Evolutionary conservation across 1,284 basidiomycete genomes (phyloP).

Genomic region (Rhodotorula sp.): DNA sequence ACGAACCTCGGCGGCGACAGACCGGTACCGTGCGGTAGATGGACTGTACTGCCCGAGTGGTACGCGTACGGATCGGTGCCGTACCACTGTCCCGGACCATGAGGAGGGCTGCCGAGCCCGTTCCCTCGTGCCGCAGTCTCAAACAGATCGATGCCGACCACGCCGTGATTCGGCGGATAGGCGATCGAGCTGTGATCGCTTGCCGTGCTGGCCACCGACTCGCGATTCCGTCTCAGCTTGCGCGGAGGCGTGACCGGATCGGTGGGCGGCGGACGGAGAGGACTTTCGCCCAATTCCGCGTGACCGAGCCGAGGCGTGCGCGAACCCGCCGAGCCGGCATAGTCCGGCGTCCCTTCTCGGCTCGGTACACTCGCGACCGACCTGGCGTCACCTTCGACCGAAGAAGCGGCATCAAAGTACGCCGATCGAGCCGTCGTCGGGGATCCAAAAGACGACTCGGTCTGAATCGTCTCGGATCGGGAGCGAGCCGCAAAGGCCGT

Average conservation of each 20-base stretch:
- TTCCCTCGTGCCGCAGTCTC: background rate
- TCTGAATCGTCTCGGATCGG: background rate
- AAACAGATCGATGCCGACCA: constrained; percentile 9
- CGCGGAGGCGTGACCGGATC: too few species aligned
- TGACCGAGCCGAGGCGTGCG: background rate
- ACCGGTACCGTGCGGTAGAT: background rate
- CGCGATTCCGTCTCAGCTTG: background rate
- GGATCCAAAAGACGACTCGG: background rate
- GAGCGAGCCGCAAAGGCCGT: background rate
- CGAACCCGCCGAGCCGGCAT: constrained; percentile 6
- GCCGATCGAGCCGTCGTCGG: constrained; percentile 10
- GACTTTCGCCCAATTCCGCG: background rate
- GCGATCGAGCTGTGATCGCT: constrained; percentile 6
- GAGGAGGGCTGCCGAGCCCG: background rate
- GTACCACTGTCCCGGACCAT: background rate
- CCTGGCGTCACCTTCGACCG: constrained; percentile 1
- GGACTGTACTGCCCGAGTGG: constrained; percentile 16
- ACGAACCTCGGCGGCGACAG: background rate
- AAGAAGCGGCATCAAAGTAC: constrained; percentile 21
- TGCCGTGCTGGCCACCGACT: background rate
- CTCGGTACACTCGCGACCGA: background rate
- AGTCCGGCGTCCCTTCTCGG: background rate
- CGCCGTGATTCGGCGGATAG: constrained; percentile 29
- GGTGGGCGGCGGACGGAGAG: too few species aligned
- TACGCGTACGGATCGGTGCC: constrained; percentile 18